Percentiles rank a stretch among this genome's conserved stretches.
Evolutionary conservation across 2,329 filamentous ascomycete genomes (phyloP).

Genomic region (Ploettnerulaceae sp.): DNA sequence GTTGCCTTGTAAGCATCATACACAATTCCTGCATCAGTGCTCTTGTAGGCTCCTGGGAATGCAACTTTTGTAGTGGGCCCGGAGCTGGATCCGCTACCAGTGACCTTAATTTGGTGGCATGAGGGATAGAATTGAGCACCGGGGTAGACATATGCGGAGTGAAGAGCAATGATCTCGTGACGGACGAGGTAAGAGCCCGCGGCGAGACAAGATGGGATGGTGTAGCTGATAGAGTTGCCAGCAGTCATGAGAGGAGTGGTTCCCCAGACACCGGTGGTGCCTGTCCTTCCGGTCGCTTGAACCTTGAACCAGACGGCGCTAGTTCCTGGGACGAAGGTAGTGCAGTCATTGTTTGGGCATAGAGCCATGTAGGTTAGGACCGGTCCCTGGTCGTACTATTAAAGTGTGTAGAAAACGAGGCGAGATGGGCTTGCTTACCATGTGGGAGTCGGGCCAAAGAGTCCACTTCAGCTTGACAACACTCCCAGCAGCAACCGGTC

Average conservation of each 20-base stretch:
- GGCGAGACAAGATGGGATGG: constrained; percentile 46
- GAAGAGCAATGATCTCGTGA: constrained; percentile 44
- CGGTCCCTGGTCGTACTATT: too few relatives aligned
- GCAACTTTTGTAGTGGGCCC: constrained; percentile 37
- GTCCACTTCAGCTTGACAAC: constrained; percentile 53
- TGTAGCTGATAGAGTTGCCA: constrained; percentile 42
- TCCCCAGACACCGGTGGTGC: constrained; percentile 7
- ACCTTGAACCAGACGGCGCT: constrained; percentile 42
- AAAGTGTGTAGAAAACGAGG: too few relatives aligned
- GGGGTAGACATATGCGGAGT: constrained; percentile 40
- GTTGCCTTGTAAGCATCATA: constrained; percentile 37
- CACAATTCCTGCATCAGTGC: constrained; percentile 36
- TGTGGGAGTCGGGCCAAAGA: constrained; percentile 39
- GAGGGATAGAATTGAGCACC: constrained; percentile 26
- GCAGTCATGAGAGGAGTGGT: constrained; percentile 19
- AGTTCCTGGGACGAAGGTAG: constrained; percentile 41
- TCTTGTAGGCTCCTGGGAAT: constrained; percentile 45
- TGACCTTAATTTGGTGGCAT: constrained; percentile 43
- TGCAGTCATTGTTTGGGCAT: constrained; percentile 46
- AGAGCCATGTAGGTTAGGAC: constrained; percentile 56
- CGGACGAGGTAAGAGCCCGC: constrained; percentile 51
- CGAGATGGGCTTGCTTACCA: too few relatives aligned
- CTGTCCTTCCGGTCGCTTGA: constrained; percentile 35
- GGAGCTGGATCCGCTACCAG: constrained; percentile 40
- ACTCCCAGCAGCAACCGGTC: constrained; percentile 48